These are phyloP conservation scores for Naumovozyma castellii DNA, from an alignment of 805 yeast species.

Conservation along the genomic window DNA sequence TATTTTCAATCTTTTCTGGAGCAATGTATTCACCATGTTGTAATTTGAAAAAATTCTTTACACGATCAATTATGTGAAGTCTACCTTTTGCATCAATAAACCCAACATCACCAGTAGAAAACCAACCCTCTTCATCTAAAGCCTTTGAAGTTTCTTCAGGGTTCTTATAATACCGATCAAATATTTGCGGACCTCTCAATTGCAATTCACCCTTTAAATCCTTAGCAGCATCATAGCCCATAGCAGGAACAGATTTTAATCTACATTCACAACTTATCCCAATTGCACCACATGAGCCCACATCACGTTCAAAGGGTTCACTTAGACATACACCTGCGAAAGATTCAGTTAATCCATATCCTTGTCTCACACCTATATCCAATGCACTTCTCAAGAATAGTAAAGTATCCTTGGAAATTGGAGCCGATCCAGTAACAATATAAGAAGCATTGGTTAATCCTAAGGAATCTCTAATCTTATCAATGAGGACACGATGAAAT, in stretches of 20 bases:
- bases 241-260: constrained; percentile 53
- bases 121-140: constrained; percentile 53
- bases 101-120: constrained; percentile 60
- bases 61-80: constrained; percentile 58
- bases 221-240: constrained; percentile 40
- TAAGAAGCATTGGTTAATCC: constrained; percentile 39
- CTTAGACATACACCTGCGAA: constrained; percentile 49
- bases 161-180: constrained; percentile 46
- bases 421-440: constrained; percentile 56
- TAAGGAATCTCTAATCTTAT: constrained; percentile 37
- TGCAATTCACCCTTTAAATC: constrained; percentile 51
- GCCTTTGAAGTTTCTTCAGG: constrained; percentile 44
- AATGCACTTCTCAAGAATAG: constrained; percentile 54
- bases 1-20: constrained; percentile 65
- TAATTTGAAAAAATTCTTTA: constrained; percentile 67
- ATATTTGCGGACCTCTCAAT: constrained; percentile 56
- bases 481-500: constrained; percentile 28
- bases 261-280: constrained; percentile 47
- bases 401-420: constrained; percentile 53
- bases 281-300: constrained; percentile 56
- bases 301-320: constrained; percentile 37
- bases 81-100: constrained; percentile 43
- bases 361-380: constrained; percentile 48
- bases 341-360: constrained; percentile 69
- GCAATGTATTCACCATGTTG: constrained; percentile 64